Evolutionary conservation across 129 eudicot species (phyloP).

Genomic region (Arctium lappa): DNA sequence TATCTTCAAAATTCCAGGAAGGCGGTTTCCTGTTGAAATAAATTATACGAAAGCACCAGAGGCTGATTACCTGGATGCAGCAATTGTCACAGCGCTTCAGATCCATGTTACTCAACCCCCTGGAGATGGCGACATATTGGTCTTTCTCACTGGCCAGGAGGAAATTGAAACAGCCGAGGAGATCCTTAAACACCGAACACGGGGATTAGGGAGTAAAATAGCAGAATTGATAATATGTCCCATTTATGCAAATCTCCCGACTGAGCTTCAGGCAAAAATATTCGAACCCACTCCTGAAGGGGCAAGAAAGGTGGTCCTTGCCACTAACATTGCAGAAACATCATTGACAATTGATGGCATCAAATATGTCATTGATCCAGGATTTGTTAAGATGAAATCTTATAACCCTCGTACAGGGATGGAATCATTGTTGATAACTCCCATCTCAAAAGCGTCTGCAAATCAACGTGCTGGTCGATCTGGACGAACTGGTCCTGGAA

Average conservation of each 20-base stretch:
- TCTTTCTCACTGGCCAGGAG: conserved; percentile 90
- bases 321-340: conserved; percentile 98
- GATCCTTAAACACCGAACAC: conserved; percentile 73
- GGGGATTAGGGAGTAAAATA: conserved; percentile 86
- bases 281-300: conserved; percentile 93
- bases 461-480: conserved; percentile 97
- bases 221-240: conserved; percentile 91
- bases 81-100: conserved; percentile 82
- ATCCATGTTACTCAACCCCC: conserved; percentile 79
- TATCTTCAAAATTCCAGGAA: conserved; percentile 79
- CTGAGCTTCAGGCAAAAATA: conserved; percentile 82
- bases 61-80: conserved; percentile 91
- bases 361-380: conserved; percentile 92
- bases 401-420: conserved; percentile 96
- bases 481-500: conserved; percentile 94
- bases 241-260: conserved; percentile 89
- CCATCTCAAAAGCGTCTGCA: conserved; percentile 96
- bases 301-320: conserved; percentile 87
- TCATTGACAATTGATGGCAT: conserved; percentile 93
- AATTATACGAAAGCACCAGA: conserved; percentile 82
- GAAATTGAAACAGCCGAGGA: conserved; percentile 94
- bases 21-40: conserved; percentile 88
- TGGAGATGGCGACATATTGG: conserved; percentile 83
- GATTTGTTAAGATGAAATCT: conserved; percentile 90
- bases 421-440: conserved; percentile 81